Evolutionary conservation across 768 basidiomycete genomes (phyloP).

Genomic region (Pleurotus ostreatus): DNA sequence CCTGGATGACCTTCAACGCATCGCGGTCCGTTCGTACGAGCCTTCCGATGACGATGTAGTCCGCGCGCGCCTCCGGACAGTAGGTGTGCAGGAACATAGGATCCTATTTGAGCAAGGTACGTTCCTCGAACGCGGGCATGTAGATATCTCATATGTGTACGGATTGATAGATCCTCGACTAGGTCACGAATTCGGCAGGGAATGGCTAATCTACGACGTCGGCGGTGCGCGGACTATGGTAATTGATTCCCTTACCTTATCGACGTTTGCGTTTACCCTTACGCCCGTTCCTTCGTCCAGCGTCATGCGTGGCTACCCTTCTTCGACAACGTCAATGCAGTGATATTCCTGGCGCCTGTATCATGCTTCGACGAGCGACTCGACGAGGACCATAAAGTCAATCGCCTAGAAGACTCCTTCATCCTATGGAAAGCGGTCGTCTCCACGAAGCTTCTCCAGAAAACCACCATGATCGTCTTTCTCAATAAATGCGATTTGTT

Average conservation of each 20-base stretch:
- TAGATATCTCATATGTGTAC: background rate
- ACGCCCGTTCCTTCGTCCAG: constrained; percentile 24
- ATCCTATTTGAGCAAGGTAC: constrained; percentile 45
- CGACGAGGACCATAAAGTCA: constrained; percentile 55
- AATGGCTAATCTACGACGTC: constrained; percentile 70
- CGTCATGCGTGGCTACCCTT: constrained; percentile 71
- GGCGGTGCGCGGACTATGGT: constrained; percentile 61
- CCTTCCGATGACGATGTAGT: constrained; percentile 63
- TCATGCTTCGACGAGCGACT: constrained; percentile 43
- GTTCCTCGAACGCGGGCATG: background rate
- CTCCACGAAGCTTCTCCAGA: constrained; percentile 51
- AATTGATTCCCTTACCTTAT: constrained; percentile 12
- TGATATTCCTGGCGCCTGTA: constrained; percentile 54
- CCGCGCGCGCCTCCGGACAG: constrained; percentile 62
- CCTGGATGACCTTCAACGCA: constrained; percentile 60
- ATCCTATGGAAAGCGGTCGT: constrained; percentile 65
- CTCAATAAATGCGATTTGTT: constrained; percentile 73
- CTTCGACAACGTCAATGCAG: constrained; percentile 70
- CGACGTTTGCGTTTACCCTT: background rate
- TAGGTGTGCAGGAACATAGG: constrained; percentile 67
- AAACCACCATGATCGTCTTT: constrained; percentile 65
- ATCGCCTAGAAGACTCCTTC: constrained; percentile 71
- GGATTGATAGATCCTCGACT: constrained; percentile 21
- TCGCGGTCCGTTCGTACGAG: constrained; percentile 50
- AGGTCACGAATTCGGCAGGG: constrained; percentile 32